phyloP scores from a whole-genome alignment of 345 rosid genomes.

The Geranium rotundifolium region DNA sequence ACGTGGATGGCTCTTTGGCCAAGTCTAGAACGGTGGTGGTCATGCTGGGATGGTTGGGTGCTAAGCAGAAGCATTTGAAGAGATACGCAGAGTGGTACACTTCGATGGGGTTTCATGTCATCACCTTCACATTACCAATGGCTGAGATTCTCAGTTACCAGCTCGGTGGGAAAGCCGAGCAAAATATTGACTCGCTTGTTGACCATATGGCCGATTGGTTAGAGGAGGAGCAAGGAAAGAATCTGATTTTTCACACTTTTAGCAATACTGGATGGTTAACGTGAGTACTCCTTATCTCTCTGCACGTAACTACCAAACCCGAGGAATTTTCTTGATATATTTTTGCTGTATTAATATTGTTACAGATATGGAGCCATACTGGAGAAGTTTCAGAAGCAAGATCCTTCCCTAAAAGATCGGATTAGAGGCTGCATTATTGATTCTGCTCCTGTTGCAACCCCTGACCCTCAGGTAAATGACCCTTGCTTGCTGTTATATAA shows the following conservation, averaged over 20 bases:
- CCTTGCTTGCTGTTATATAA: slow-evolving; percentile 2
- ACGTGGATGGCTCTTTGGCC: slow-evolving; percentile 35
- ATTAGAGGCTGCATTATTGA: slow-evolving; percentile 91
- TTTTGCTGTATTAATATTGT: slow-evolving; percentile 8
- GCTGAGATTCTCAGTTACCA: slow-evolving; percentile 71
- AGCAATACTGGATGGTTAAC: slow-evolving; percentile 98
- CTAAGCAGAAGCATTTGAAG: slow-evolving; percentile 88
- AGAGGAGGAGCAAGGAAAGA: slow-evolving; percentile 77
- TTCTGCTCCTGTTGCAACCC: slow-evolving; percentile 94
- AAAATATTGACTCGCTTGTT: slow-evolving; percentile 63
- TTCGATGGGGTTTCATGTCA: slow-evolving; percentile 79
- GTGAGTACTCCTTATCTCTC: slow-evolving; percentile 29
- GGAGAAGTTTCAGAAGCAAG: slow-evolving; percentile 77
- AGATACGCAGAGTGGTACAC: slow-evolving; percentile 97
- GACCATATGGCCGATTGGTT: slow-evolving; percentile 85
- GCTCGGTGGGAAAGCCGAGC: slow-evolving; percentile 89
- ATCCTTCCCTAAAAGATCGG: slow-evolving; percentile 48
- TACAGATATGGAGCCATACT: slow-evolving; percentile 83
- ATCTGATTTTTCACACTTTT: slow-evolving; percentile 87
- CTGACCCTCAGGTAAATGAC: slow-evolving; percentile 78
- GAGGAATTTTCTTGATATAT: not conserved
- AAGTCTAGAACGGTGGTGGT: slow-evolving; percentile 89
- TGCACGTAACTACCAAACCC: not conserved
- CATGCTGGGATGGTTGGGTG: slow-evolving; percentile 94
- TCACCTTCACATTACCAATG: slow-evolving; percentile 90